phyloP scores from a whole-genome alignment of 2,329 filamentous ascomycete species.

The Talaromyces sp. region DNA sequence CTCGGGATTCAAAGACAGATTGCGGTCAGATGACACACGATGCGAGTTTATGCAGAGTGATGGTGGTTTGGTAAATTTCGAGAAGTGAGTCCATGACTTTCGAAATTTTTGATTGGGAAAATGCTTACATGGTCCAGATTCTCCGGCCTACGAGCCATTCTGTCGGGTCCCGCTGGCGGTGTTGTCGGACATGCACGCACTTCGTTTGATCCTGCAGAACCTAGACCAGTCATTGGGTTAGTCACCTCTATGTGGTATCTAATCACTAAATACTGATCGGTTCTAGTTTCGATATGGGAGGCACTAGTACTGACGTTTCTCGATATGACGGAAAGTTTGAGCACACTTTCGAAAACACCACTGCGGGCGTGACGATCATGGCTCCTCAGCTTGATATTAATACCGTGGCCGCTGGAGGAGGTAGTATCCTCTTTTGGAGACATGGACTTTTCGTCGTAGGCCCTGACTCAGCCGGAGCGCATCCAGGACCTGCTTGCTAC shows the following conservation, averaged over 20 bases:
- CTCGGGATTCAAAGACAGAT: constrained; percentile 70
- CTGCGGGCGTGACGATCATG: constrained; percentile 86
- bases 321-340: constrained; percentile 83
- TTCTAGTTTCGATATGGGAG: constrained; percentile 90
- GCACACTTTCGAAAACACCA: constrained; percentile 89
- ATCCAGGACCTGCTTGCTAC: constrained; percentile 87
- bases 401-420: constrained; percentile 82
- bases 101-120: neutral
- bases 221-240: constrained; percentile 59
- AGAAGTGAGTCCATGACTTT: neutral
- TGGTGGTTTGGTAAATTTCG: constrained; percentile 15
- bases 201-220: constrained; percentile 75
- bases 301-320: constrained; percentile 83
- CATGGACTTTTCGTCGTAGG: constrained; percentile 88
- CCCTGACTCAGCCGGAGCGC: constrained; percentile 81
- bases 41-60: constrained; percentile 18
- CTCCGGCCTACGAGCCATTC: constrained; percentile 75
- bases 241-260: neutral
- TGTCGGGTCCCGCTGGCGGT: constrained; percentile 86
- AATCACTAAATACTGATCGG: neutral
- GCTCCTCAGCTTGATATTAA: constrained; percentile 90
- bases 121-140: constrained; percentile 49
- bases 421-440: constrained; percentile 66
- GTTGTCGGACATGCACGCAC: constrained; percentile 91
- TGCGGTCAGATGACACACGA: constrained; percentile 35